Percentiles rank a stretch among this genome's conserved stretches.
Evolutionary conservation across 352 stramenopile genomes (phyloP).

Genomic region (Thalassiosira oceanica): DNA sequence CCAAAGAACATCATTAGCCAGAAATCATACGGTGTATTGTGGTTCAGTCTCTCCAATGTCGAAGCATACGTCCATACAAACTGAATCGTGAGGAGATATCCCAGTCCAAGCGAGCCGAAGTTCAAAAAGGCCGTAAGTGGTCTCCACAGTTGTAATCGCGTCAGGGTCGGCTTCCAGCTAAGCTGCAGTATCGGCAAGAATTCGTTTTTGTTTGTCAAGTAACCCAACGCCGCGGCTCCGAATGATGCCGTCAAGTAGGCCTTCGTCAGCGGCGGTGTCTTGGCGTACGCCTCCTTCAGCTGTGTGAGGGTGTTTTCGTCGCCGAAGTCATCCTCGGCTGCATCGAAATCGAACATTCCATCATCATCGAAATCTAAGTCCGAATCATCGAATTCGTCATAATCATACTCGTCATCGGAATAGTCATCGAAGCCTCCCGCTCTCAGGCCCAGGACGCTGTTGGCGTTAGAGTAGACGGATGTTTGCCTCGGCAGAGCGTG

Average conservation of each 20-base stretch:
- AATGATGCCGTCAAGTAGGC: slow-evolving; percentile 76
- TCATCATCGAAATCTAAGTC: slow-evolving; percentile 62
- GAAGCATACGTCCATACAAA: slow-evolving; percentile 84
- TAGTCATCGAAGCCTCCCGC: slow-evolving; percentile 50
- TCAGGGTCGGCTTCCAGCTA: slow-evolving; percentile 71
- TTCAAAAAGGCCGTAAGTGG: slow-evolving; percentile 81
- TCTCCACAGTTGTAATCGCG: slow-evolving; percentile 75
- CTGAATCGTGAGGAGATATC: slow-evolving; percentile 78
- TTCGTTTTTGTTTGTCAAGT: slow-evolving; percentile 73
- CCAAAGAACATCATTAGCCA: slow-evolving; percentile 82
- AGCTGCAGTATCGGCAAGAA: slow-evolving; percentile 72
- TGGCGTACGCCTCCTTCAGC: slow-evolving; percentile 61
- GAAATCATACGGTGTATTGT: slow-evolving; percentile 80
- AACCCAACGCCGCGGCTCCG: slow-evolving; percentile 57
- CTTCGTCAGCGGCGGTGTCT: slow-evolving; percentile 81
- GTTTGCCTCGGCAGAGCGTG: too few species aligned
- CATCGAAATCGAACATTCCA: slow-evolving; percentile 48
- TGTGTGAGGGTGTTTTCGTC: slow-evolving; percentile 61
- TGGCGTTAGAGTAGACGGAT: too few species aligned
- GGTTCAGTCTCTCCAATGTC: slow-evolving; percentile 77
- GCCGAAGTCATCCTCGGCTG: slow-evolving; percentile 66
- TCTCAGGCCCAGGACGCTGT: slow-evolving; percentile 9
- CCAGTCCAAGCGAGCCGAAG: slow-evolving; percentile 76
- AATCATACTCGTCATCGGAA: slow-evolving; percentile 53
- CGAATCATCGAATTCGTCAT: slow-evolving; percentile 46